These are phyloP conservation scores for Salix suchowensis DNA, from an alignment of 345 rosid genomes.

Conservation along the genomic window DNA sequence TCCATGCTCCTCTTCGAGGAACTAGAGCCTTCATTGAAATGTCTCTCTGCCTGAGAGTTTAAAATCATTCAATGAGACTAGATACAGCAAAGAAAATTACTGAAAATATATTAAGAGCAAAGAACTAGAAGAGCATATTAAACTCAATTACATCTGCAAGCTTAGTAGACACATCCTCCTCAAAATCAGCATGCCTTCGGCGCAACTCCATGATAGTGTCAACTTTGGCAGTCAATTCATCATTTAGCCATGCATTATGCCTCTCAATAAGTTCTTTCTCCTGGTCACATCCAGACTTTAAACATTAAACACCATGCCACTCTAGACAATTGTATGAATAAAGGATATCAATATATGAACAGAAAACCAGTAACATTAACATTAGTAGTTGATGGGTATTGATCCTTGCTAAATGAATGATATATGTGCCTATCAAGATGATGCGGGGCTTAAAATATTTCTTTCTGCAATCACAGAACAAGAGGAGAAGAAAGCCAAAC, in stretches of 20 bases:
- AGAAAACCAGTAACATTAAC: not conserved
- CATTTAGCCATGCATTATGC: constrained; percentile 88
- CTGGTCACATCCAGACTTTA: constrained; percentile 36
- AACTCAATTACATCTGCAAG: constrained; percentile 57
- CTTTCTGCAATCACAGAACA: too few relatives aligned
- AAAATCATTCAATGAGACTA: not conserved
- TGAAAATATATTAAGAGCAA: not conserved
- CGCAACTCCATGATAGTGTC: constrained; percentile 59
- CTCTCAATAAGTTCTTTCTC: constrained; percentile 88
- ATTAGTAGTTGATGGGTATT: not conserved
- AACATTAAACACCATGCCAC: not conserved
- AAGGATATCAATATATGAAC: not conserved
- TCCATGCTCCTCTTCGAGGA: constrained; percentile 73
- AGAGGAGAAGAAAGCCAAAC: too few relatives aligned
- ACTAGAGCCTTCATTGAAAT: constrained; percentile 51
- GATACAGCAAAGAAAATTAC: not conserved
- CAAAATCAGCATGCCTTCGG: constrained; percentile 57
- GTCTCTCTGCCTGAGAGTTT: constrained; percentile 52
- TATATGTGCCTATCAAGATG: too few relatives aligned
- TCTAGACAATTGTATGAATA: not conserved
- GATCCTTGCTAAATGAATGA: not conserved
- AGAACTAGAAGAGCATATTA: not conserved
- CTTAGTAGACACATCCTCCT: constrained; percentile 76
- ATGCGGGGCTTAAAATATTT: too few relatives aligned
- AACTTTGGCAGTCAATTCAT: constrained; percentile 73